Conservation (phyloP, 2,329 filamentous ascomycete genomes). For the Hymenoscyphus occultus region DNA sequence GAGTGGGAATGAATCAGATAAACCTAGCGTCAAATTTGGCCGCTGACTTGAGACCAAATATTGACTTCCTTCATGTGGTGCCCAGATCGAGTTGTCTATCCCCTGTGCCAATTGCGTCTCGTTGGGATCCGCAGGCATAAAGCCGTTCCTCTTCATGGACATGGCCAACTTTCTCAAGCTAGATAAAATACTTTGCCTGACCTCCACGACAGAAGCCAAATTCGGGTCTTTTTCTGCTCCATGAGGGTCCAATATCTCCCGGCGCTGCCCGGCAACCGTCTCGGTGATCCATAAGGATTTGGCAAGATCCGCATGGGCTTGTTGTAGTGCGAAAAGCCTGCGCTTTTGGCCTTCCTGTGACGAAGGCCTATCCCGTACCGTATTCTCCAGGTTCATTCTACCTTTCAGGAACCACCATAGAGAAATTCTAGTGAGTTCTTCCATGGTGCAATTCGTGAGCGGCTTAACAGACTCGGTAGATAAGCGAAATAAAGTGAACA, state of each 20-base stretch:
- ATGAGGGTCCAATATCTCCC: slow-evolving; percentile 21
- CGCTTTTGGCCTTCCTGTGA: slow-evolving; percentile 52
- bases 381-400: slow-evolving; percentile 68
- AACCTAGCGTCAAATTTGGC: slow-evolving; percentile 37
- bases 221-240: slow-evolving; percentile 22
- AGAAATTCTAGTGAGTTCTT: slow-evolving; percentile 68
- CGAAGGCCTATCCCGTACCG: slow-evolving; percentile 63
- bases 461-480: slow-evolving; percentile 73
- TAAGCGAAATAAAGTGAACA: slow-evolving; percentile 72
- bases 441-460: slow-evolving; percentile 58
- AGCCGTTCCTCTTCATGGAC: slow-evolving; percentile 81
- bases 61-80: slow-evolving; percentile 54
- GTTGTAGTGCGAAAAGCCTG: slow-evolving; percentile 58
- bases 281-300: slow-evolving; percentile 81
- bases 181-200: slow-evolving; percentile 55
- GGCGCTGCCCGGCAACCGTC: slow-evolving; percentile 42
- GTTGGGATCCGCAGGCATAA: slow-evolving; percentile 64
- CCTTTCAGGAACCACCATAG: slow-evolving; percentile 91
- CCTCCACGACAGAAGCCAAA: slow-evolving; percentile 45
- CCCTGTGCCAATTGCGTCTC: slow-evolving; percentile 69
- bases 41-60: slow-evolving; percentile 31
- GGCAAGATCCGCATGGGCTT: slow-evolving; percentile 80
- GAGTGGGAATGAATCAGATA: slow-evolving; percentile 69
- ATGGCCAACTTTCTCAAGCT: slow-evolving; percentile 71
- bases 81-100: slow-evolving; percentile 78